Percentiles rank a stretch among this genome's conserved stretches.
Evolutionary conservation across 2,329 filamentous ascomycete species (phyloP).

Genomic region (Colletotrichum caudatum): DNA sequence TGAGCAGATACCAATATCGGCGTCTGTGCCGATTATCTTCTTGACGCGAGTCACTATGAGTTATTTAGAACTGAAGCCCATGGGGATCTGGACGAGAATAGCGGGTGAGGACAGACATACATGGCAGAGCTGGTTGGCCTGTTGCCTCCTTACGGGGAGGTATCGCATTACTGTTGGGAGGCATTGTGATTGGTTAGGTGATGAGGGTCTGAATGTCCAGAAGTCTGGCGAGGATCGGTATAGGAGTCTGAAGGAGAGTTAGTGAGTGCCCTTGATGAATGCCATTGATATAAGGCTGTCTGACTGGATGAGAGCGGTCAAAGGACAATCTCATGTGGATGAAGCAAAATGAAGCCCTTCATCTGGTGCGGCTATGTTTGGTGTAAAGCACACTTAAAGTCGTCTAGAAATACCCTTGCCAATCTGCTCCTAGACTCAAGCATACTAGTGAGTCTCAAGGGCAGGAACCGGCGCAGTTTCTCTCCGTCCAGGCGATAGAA

Average conservation of each 20-base stretch:
- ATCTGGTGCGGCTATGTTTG: background rate
- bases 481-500: no score
- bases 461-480: background rate
- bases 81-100: conserved; percentile 6
- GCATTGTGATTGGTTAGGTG: conserved; percentile 67
- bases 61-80: conserved; percentile 30
- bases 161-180: conserved; percentile 89
- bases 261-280: conserved; percentile 43
- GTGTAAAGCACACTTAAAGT: background rate
- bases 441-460: background rate
- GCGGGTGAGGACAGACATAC: conserved; percentile 63
- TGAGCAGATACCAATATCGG: conserved; percentile 86
- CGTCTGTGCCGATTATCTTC: conserved; percentile 91
- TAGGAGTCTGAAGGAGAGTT: conserved; percentile 17
- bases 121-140: conserved; percentile 84
- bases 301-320: background rate
- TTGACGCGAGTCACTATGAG: conserved; percentile 88
- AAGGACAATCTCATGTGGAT: background rate
- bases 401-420: background rate
- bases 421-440: background rate
- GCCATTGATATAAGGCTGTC: conserved; percentile 27
- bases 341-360: background rate
- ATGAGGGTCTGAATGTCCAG: conserved; percentile 2
- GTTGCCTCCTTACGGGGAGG: conserved; percentile 84
- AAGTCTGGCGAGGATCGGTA: background rate